phyloP scores from a whole-genome alignment of 352 stramenopile genomes.

The Phytophthora niederhauseri region DNA sequence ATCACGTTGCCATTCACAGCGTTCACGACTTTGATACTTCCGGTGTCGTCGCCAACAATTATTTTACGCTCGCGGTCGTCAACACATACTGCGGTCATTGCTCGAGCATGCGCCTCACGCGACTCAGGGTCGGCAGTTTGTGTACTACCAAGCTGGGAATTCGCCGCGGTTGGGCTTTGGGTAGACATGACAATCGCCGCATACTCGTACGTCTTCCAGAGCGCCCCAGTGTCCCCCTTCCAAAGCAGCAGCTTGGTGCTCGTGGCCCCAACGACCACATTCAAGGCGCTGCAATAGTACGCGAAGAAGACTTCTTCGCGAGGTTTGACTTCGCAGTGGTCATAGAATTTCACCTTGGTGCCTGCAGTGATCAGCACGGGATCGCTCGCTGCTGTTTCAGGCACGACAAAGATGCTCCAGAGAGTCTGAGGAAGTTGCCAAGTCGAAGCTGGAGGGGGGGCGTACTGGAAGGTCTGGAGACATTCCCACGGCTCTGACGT shows the following conservation, averaged over 20 bases:
- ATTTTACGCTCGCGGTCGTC: slow-evolving; percentile 86
- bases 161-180: slow-evolving; percentile 16
- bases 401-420: slow-evolving; percentile 49
- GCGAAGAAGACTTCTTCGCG: slow-evolving; percentile 72
- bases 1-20: slow-evolving; percentile 83
- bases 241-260: slow-evolving; percentile 63
- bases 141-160: slow-evolving; percentile 10
- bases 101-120: slow-evolving; percentile 26
- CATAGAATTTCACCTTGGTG: slow-evolving; percentile 53
- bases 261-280: slow-evolving; percentile 63
- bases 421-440: slow-evolving; percentile 33
- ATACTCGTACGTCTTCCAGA: slow-evolving; percentile 66
- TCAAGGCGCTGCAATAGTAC: slow-evolving; percentile 58
- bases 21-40: slow-evolving; percentile 74
- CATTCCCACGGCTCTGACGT: slow-evolving; percentile 59
- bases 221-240: slow-evolving; percentile 52
- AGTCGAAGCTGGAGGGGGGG: slow-evolving; percentile 18
- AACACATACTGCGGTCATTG: slow-evolving; percentile 77
- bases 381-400: slow-evolving; percentile 54
- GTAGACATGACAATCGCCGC: slow-evolving; percentile 38
- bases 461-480: slow-evolving; percentile 46
- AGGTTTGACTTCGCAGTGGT: slow-evolving; percentile 60
- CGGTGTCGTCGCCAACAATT: slow-evolving; percentile 74
- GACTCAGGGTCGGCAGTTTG: slow-evolving; percentile 21
- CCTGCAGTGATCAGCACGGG: slow-evolving; percentile 58